Evolutionary conservation across 192 early-diverging fungal species (phyloP), one percentile per base, ranked within the genome.

Genomic region (Entomortierella beljakovae): DNA sequence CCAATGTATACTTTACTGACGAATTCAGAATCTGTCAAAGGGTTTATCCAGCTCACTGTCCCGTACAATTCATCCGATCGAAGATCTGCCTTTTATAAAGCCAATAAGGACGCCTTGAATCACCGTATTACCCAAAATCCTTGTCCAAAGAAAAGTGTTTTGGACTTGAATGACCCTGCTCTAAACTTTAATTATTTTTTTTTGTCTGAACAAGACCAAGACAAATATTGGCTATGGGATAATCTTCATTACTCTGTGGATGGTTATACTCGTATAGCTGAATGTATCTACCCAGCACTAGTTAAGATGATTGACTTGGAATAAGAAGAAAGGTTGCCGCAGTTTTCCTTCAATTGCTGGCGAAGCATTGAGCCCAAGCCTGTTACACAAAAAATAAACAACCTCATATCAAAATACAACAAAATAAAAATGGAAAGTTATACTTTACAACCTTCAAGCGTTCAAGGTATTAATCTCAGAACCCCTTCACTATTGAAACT

Each of bases 111-210:
- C 15, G 59, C 68, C 0, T 32, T 70, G n/a, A 70, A 70, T 18
- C 31, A 58, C 15, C 52, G 42, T 25, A 55, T 70, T 26, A 6
- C 33, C 5, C n/a, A 18, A 1, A 8, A 25, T 10, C 11, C 23
- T 22, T 70, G 52, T 48, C 22, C 48, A 13, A 61, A 70, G 56
- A 61, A 56, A 51, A 22, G 4, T 0, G 51, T 70, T 15, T 29
- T 70, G 16, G 57, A 70, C 18, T 35, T 61, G 16, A 70, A 61
- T 23, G n/a, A 61, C 11, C 59, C 68, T 2, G 0, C 33, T 1
- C 22, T 46, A 18, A 40, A 38, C n/a, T 70, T 70, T 40, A 70
- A 69, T 32, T 15, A 70, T 33, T n/a, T 70, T 48, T 10, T 40
- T 3, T 40, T 70, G 68, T 34, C 68, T 5, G 68, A 70, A 5